Evolutionary conservation across 345 rosid genomes (phyloP).

Genomic region (Gossypioides kirkii): DNA sequence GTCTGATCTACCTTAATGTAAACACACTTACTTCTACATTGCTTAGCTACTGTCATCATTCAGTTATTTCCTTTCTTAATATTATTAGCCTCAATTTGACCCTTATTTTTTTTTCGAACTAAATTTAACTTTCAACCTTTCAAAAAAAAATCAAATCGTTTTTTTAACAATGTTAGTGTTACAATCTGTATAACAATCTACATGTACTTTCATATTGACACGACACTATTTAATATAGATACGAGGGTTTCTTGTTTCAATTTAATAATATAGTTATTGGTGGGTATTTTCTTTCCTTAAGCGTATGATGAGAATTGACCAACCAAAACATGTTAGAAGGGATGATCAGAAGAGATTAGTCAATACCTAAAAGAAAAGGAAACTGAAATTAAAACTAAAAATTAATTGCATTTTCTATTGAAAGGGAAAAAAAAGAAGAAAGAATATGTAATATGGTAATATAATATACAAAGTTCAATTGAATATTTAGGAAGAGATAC

Average conservation of each 20-base stretch:
- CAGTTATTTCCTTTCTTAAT: too few species aligned
- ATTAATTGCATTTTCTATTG: not conserved
- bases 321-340: constrained; percentile 18
- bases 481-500: not conserved
- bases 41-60: too few species aligned
- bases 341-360: constrained; percentile 21
- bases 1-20: constrained; percentile 16
- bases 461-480: not conserved
- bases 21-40: too few species aligned
- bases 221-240: too few species aligned
- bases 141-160: too few species aligned
- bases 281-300: not conserved
- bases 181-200: too few species aligned
- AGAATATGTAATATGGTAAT: not conserved
- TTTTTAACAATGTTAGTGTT: fast-evolving
- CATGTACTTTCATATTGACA: too few species aligned
- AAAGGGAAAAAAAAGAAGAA: not conserved
- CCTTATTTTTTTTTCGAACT: too few species aligned
- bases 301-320: constrained; percentile 30
- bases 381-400: constrained; percentile 12
- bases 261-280: not conserved
- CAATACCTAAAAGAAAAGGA: constrained; percentile 48
- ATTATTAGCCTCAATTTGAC: too few species aligned
- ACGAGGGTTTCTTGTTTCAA: not conserved
- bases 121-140: too few species aligned